phyloP scores from a whole-genome alignment of 148 eudicot genomes.

The Cornus florida region DNA sequence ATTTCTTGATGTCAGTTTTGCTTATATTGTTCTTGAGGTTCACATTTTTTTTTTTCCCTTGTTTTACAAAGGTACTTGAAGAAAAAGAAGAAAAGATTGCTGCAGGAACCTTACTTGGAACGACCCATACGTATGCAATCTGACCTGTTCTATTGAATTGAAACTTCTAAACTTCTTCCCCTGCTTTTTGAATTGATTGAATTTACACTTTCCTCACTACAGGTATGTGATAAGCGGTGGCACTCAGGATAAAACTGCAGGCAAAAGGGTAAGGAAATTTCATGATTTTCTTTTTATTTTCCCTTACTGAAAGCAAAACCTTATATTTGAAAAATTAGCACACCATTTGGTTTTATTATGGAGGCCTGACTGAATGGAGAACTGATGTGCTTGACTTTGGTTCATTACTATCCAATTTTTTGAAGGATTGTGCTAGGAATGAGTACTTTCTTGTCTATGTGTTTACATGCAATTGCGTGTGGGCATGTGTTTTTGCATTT shows the following conservation, averaged over 20 bases:
- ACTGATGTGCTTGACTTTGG: not conserved
- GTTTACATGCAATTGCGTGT: too few species aligned
- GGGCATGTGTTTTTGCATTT: too few species aligned
- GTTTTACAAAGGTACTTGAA: slow-evolving; percentile 69
- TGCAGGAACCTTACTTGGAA: slow-evolving; percentile 80
- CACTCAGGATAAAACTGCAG: slow-evolving; percentile 83
- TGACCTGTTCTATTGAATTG: not conserved
- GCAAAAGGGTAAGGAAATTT: slow-evolving; percentile 67
- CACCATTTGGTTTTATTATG: not conserved
- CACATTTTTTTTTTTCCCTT: not conserved
- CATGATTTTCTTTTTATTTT: not conserved
- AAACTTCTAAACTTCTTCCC: not conserved
- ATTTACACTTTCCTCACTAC: slow-evolving; percentile 11
- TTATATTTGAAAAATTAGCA: not conserved
- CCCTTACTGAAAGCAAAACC: not conserved
- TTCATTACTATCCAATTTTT: too few species aligned
- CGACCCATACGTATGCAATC: slow-evolving; percentile 74
- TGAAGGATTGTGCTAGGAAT: not conserved
- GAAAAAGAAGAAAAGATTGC: slow-evolving; percentile 90
- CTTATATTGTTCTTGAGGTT: not conserved
- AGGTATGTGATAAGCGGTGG: slow-evolving; percentile 78
- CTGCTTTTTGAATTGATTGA: not conserved
- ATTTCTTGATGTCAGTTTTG: not conserved
- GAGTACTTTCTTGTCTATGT: too few species aligned
- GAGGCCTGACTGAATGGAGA: not conserved